phyloP scores from a whole-genome alignment of 176 grass and related monocot genomes.

The Cenchrus americanus region DNA sequence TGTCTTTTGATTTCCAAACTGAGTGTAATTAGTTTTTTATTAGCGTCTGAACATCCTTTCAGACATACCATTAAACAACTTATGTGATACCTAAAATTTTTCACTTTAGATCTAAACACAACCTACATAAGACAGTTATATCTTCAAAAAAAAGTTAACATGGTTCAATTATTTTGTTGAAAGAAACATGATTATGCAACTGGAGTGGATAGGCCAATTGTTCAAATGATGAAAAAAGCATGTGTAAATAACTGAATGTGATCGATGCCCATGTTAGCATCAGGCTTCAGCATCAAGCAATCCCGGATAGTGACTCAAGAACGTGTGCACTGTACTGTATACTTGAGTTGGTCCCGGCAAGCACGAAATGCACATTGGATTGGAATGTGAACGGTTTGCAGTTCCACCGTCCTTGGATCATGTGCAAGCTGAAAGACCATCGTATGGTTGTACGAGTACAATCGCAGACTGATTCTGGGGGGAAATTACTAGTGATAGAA shows the following conservation, averaged over 20 bases:
- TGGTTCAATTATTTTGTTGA: not conserved
- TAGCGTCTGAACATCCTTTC: too few species aligned
- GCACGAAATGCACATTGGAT: not conserved
- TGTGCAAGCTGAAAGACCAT: not conserved
- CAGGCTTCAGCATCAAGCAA: not conserved
- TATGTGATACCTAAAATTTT: too few species aligned
- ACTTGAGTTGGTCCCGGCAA: not conserved
- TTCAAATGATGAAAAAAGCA: not conserved
- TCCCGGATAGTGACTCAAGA: not conserved
- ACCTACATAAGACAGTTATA: too few species aligned
- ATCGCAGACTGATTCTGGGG: not conserved
- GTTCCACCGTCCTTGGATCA: not conserved
- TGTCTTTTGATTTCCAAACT: too few species aligned
- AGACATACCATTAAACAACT: too few species aligned
- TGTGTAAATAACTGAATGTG: not conserved
- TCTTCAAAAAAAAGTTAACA: too few species aligned
- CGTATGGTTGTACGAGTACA: not conserved
- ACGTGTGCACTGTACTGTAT: not conserved
- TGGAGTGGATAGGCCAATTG: not conserved
- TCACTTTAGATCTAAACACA: too few species aligned
- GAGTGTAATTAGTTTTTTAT: too few species aligned
- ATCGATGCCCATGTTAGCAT: not conserved
- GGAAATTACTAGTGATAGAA: too few species aligned
- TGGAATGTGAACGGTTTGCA: not conserved
- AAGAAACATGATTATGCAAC: not conserved